Conservation (phyloP, 371 early-diverging fungal species). For the Mucor lusitanicus region DNA sequence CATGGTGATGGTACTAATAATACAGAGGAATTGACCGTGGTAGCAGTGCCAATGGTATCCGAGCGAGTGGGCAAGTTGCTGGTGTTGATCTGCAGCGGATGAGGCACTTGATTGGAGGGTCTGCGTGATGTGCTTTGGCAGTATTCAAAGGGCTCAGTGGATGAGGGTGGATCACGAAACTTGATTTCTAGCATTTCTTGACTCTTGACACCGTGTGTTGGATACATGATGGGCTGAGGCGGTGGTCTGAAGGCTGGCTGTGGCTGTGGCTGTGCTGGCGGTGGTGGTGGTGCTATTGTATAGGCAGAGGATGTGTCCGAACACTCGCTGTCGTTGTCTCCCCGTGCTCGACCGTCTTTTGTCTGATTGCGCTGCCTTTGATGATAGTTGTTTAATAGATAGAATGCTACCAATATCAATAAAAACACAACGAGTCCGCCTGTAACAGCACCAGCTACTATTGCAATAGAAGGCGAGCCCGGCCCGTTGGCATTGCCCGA, state of each 20-base stretch:
- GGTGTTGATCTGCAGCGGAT: slow-evolving; percentile 9
- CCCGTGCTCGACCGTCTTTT: background rate
- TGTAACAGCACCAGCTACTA: slow-evolving; percentile 46
- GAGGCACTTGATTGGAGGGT: background rate
- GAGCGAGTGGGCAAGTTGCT: slow-evolving; percentile 9
- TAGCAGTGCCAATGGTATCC: slow-evolving; percentile 17
- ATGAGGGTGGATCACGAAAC: slow-evolving; percentile 4
- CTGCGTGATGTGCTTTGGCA: background rate
- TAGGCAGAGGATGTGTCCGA: background rate
- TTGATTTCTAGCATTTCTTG: slow-evolving; percentile 6
- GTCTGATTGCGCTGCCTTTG: background rate
- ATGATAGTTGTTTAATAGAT: slow-evolving; percentile 34
- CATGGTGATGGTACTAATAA: slow-evolving; percentile 23
- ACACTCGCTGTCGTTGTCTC: background rate
- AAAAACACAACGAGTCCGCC: slow-evolving; percentile 39
- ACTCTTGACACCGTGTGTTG: background rate
- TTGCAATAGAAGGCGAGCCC: slow-evolving; percentile 33
- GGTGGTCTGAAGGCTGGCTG: background rate
- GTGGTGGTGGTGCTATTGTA: background rate
- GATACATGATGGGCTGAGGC: background rate
- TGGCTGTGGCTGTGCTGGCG: background rate
- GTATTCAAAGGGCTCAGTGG: slow-evolving; percentile 13
- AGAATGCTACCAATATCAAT: slow-evolving; percentile 34
- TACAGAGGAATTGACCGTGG: slow-evolving; percentile 4
- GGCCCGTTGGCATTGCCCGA: slow-evolving; percentile 4